Base-by-base conservation (phyloP, 2,329 filamentous ascomycete genomes). In the Hortaea sp. region DNA sequence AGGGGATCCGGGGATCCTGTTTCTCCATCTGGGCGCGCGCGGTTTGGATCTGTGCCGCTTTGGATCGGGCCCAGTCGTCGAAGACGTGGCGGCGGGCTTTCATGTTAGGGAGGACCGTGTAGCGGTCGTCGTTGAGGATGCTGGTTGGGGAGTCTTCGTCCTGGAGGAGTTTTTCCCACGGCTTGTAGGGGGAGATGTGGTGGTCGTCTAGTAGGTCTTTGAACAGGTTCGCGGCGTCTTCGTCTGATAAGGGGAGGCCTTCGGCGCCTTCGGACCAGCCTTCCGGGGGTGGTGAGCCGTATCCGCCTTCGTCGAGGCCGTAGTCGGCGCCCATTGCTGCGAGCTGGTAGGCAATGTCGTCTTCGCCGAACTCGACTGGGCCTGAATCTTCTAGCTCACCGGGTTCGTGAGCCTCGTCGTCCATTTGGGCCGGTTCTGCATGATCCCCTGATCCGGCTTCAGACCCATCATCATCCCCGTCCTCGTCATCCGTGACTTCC, bases 321-420 rank as follows among this genome's bases (percentile, higher is more conserved):
- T 89, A 88, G n/a, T 87, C 82, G 54, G 85, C 77, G 45, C 85
- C 88, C 86, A 95, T 94, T 28, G 85, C 82, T 44, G 86, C 85
- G 9, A 98, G 73, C 61, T 98, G 92, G 61, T 83, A 89, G 32
- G 87, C 89, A 57, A 98, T 94, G 60, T 98, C 92, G 44, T 89
- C 90, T 64, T 97, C 92, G 46, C 85, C 86, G 58, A 95, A 94
- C 58, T 95, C 90, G 6, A 92, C 68, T 0, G 73, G 69, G 40
- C 69, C 66, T 9, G 75, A 67, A 6, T 68, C 67, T 49, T 77
- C 90, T 57, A 92, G 87, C 6, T 87, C 66, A 1, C 69, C 65
- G 1, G 70, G 65, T 30, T 69, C 64, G 54, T 66, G 32, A 20
- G 13, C 37, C 20, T 41, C 63, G 48, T 77, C 73, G 4, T 9